Base-by-base conservation (phyloP, 768 basidiomycete genomes). In the Psilocybe sp. region DNA sequence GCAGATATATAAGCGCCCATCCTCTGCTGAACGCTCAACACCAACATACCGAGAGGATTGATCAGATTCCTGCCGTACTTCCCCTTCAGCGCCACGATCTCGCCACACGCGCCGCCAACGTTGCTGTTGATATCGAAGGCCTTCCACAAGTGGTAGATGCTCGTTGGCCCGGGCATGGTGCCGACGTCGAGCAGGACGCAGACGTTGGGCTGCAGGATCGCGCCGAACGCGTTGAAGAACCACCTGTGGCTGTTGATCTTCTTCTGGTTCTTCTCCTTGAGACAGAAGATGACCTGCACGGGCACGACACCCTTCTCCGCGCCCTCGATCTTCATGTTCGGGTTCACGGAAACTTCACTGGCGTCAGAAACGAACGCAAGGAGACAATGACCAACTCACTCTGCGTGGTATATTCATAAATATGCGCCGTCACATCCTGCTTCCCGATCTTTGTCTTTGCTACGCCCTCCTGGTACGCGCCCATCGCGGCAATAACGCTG, bases 181-280 rank as follows among this genome's bases (percentile, higher is more conserved):
- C 78, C 78, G 4, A 96, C 94, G 58, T 96, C 94, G 20, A 97
- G 81, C 12, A 97, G 78, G 9, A 96, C 84, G 62, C 94, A 96
- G 34, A 97, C 92, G 59, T 94, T 96, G 23, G 94, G 87, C 55
- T 89, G 80, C n/a, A 91, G 76, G 44, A 92, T 76, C 5, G 86
- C 80, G 0, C 85, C 86, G 63, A 91, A 92, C 35, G 88, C 87
- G 62, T 94, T 94, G 78, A 95, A 96, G 72, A 95, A 95, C 93
- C 92, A 95, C 32, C 87, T 76, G 58, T 95, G 92, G 5, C 89
- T 92, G 68, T 95, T 96, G 67, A 97, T 95, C 73, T 96, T 96
- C 72, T 95, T 94, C 66, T 92, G 89, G 63, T 96, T 96, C 69
- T 89, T 85, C 71, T 93, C 90, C 63, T 92, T 94, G 50, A 92